phyloP scores from a whole-genome alignment of 371 early-diverging fungal genomes.

The Mortierella sp. region DNA sequence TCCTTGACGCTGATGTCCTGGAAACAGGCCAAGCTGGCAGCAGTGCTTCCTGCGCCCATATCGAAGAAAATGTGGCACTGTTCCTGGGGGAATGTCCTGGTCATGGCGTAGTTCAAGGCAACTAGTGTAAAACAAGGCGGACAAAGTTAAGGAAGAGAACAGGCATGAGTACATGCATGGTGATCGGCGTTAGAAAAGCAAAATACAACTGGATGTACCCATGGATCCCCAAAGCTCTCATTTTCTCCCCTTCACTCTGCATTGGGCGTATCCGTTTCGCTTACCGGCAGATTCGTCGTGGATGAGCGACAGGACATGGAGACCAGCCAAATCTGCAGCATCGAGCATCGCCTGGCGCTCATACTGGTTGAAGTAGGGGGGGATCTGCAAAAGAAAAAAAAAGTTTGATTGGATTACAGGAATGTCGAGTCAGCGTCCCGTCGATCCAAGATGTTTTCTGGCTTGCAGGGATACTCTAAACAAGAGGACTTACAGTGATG shows the following conservation, averaged over 20 bases:
- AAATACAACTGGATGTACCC: neutral
- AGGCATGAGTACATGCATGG: neutral
- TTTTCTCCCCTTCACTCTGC: neutral
- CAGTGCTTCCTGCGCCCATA: conserved; percentile 97
- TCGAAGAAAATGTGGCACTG: conserved; percentile 95
- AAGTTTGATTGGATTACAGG: neutral
- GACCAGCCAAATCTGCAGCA: conserved; percentile 93
- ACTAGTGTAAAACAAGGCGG: conserved; percentile 57
- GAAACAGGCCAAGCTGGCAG: conserved; percentile 89
- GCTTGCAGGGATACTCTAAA: neutral
- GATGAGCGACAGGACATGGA: conserved; percentile 86
- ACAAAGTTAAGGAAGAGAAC: conserved; percentile 6
- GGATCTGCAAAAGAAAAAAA: conserved; percentile 70
- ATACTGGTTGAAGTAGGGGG: conserved; percentile 89
- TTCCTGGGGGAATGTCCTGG: conserved; percentile 72
- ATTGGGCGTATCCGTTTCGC: conserved; percentile 9
- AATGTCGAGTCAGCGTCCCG: neutral
- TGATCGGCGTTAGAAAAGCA: neutral
- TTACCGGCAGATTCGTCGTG: conserved; percentile 94
- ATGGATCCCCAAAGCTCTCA: neutral
- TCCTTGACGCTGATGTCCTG: conserved; percentile 73
- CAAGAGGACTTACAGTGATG: conserved; percentile 76
- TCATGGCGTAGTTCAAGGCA: conserved; percentile 93
- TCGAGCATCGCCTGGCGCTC: conserved; percentile 95
- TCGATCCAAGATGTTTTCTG: neutral